Evolutionary conservation across 2,329 filamentous ascomycete genomes (phyloP).

Genomic region (Bipolaris cookei): DNA sequence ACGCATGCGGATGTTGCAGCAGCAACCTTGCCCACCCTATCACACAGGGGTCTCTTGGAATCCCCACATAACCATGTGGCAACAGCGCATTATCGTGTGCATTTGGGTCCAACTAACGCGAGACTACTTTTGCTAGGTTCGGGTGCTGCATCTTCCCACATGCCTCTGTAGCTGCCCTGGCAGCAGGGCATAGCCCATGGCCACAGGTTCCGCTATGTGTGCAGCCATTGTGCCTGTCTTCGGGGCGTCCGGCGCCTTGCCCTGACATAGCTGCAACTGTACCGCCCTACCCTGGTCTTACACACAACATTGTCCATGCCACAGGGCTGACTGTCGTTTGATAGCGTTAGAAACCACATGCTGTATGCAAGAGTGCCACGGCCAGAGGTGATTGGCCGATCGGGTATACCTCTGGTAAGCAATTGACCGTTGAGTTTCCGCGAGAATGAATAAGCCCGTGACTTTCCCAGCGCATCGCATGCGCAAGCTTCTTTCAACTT

Average conservation of each 20-base stretch:
- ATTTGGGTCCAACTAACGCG: conserved; percentile 4
- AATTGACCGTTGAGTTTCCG: conserved; percentile 17
- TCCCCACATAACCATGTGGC: conserved; percentile 19
- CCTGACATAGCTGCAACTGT: conserved; percentile 9
- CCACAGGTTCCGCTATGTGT: not conserved
- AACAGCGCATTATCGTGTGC: conserved; percentile 5
- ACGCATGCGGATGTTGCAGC: conserved; percentile 6
- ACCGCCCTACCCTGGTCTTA: conserved; percentile 5
- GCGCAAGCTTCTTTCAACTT: not conserved
- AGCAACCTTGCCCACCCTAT: conserved; percentile 9
- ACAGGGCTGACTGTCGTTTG: conserved; percentile 15
- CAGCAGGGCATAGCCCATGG: conserved; percentile 4
- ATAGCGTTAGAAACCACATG: conserved; percentile 4
- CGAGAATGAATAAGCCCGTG: conserved; percentile 13
- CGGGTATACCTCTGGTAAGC: conserved; percentile 16
- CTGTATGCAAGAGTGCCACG: conserved; percentile 13
- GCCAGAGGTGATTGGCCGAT: conserved; percentile 9
- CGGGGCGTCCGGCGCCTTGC: conserved; percentile 4
- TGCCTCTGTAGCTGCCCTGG: not conserved
- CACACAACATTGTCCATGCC: conserved; percentile 8
- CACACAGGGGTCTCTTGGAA: not conserved
- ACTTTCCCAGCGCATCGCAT: conserved; percentile 9
- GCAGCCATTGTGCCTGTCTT: conserved; percentile 1
- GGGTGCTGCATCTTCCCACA: not conserved
- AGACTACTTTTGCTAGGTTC: not conserved